A percentile compares a stretch with the other conserved stretches of the same genome.
These are phyloP conservation scores for Graphilbum ipis-grandicollis DNA, from an alignment of 2,329 filamentous ascomycete species.

Conservation along the genomic window DNA sequence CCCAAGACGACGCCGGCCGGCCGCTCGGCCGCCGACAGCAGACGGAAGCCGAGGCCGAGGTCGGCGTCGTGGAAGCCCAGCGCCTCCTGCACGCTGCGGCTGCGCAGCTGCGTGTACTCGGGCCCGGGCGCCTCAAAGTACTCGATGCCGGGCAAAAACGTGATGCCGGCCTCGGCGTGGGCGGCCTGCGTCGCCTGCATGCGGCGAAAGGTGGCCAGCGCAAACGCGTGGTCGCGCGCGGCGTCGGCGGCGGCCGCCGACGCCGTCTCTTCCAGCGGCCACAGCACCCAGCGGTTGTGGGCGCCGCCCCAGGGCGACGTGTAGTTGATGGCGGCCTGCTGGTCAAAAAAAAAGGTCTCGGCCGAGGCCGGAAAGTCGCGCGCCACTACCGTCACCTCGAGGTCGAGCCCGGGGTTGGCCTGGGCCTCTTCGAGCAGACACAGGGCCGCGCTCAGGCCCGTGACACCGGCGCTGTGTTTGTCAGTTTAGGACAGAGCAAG, in stretches of 20 bases:
- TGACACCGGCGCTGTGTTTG: slow-evolving; percentile 30
- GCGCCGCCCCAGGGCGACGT: slow-evolving; percentile 41
- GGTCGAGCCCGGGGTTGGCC: slow-evolving; percentile 14
- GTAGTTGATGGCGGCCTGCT: slow-evolving; percentile 26
- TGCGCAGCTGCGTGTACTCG: slow-evolving; percentile 16
- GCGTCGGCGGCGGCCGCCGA: slow-evolving; percentile 9
- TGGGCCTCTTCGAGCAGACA: slow-evolving; percentile 19
- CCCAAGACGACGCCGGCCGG: slow-evolving; percentile 25
- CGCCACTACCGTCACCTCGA: slow-evolving; percentile 24
- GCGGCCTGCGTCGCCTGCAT: slow-evolving; percentile 18
- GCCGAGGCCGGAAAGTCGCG: slow-evolving; percentile 28
- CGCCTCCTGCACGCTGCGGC: slow-evolving; percentile 14
- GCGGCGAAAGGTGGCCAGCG: slow-evolving; percentile 22
- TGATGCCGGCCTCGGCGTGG: slow-evolving; percentile 26
- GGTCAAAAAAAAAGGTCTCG: slow-evolving; percentile 21
- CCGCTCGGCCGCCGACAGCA: slow-evolving; percentile 17
- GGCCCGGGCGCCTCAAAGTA: slow-evolving; percentile 28
- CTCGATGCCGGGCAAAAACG: slow-evolving; percentile 30
- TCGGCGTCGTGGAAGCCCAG: slow-evolving; percentile 15
- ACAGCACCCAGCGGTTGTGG: slow-evolving; percentile 34
- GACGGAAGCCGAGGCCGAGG: slow-evolving; percentile 20
- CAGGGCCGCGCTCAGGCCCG: slow-evolving; percentile 30
- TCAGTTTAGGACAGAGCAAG: no score
- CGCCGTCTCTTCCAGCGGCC: slow-evolving; percentile 7
- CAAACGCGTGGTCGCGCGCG: slow-evolving; percentile 24